phyloP scores from a whole-genome alignment of 164 flowering plant genomes.

The Nelumbo lutea region DNA sequence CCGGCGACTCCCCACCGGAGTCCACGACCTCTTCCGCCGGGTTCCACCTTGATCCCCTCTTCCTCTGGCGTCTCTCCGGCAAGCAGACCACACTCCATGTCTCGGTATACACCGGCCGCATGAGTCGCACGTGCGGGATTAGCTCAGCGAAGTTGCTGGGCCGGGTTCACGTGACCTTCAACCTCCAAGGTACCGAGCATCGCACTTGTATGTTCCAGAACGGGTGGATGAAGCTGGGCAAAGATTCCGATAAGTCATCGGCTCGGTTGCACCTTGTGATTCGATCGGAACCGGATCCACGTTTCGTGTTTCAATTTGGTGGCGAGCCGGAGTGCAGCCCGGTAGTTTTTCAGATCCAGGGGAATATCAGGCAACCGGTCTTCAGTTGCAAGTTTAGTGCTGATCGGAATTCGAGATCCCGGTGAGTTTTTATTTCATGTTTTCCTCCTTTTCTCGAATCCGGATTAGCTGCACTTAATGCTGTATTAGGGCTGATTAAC shows the following conservation, averaged over 20 bases:
- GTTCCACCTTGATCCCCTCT: constrained; percentile 60
- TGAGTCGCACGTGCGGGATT: constrained; percentile 62
- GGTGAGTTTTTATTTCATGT: constrained; percentile 35
- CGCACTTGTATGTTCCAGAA: constrained; percentile 45
- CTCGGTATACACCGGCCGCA: constrained; percentile 56
- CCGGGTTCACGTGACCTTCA: constrained; percentile 36
- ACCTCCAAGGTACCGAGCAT: constrained; percentile 31
- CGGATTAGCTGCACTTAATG: background rate
- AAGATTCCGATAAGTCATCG: constrained; percentile 33
- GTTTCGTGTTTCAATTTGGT: constrained; percentile 89
- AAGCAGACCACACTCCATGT: constrained; percentile 43
- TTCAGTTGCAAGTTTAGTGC: constrained; percentile 94
- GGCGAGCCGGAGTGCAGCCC: constrained; percentile 98
- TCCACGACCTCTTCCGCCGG: constrained; percentile 36
- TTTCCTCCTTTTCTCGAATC: background rate
- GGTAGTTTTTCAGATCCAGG: constrained; percentile 86
- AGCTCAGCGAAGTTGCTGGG: constrained; percentile 54
- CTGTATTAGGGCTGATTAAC: no score
- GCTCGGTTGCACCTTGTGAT: constrained; percentile 59
- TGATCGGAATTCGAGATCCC: constrained; percentile 65
- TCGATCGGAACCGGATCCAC: constrained; percentile 82
- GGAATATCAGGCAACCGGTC: constrained; percentile 79
- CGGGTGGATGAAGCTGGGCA: constrained; percentile 76
- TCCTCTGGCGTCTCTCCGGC: constrained; percentile 47
- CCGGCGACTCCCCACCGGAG: constrained; percentile 35